Percentiles rank a stretch among this genome's conserved stretches.
phyloP scores from a whole-genome alignment of 2,329 filamentous ascomycete species.

The Monosporascus sp. region DNA sequence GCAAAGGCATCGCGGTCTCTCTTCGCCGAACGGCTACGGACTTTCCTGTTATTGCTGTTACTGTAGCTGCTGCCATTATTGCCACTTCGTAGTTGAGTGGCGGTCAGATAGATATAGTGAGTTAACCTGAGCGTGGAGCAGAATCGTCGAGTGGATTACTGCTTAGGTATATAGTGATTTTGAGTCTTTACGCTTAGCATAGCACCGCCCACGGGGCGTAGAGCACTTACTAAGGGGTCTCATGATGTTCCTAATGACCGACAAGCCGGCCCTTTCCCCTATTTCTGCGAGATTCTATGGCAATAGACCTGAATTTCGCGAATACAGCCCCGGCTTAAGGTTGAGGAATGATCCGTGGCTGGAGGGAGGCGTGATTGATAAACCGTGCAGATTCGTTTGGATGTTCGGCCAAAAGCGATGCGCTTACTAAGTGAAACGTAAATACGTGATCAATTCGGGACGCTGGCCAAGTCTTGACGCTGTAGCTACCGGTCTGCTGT shows the following conservation, averaged over 20 bases:
- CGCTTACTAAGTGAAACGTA: neutral
- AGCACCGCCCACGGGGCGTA: neutral
- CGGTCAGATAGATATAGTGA: neutral
- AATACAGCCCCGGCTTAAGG: neutral
- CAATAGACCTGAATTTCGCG: neutral
- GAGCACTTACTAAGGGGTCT: neutral
- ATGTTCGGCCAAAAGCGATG: neutral
- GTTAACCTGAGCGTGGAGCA: neutral
- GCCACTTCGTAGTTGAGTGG: neutral
- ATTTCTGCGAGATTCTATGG: neutral
- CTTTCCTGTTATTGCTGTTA: neutral
- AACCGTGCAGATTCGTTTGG: neutral
- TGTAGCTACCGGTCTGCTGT: no score
- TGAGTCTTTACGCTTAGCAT: neutral
- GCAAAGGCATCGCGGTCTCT: neutral
- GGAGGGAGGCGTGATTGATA: neutral
- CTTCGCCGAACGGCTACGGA: neutral
- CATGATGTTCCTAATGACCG: neutral
- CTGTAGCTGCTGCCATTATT: neutral
- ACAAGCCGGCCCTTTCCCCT: neutral
- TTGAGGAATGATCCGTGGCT: neutral
- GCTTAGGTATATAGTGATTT: neutral
- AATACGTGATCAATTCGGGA: neutral
- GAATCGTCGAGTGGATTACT: neutral
- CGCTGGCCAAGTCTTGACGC: no score